Percentiles rank a stretch among this genome's conserved stretches.
These are phyloP conservation scores for Ophiognomonia clavigignenti-juglandacearum DNA, from an alignment of 2,329 filamentous ascomycete genomes.

Conservation along the genomic window DNA sequence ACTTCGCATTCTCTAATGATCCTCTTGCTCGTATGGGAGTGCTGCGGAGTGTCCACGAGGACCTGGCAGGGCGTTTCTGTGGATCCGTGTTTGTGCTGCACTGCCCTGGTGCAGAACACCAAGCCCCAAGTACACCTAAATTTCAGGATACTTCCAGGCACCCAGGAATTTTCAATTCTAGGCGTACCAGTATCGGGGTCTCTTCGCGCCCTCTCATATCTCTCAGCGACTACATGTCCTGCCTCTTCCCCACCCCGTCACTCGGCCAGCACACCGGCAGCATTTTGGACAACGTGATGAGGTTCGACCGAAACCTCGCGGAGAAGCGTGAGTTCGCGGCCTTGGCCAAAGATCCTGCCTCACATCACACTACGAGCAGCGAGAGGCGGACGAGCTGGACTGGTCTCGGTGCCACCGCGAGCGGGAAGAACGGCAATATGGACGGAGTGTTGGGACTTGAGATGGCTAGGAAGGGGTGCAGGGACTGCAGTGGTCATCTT, in stretches of 20 bases:
- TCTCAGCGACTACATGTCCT: constrained; percentile 32
- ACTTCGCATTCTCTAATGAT: constrained; percentile 31
- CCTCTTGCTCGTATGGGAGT: constrained; percentile 35
- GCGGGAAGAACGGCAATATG: constrained; percentile 24
- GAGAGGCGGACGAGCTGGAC: constrained; percentile 36
- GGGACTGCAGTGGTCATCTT: constrained; percentile 26
- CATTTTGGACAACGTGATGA: constrained; percentile 29
- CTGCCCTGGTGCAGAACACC: not conserved
- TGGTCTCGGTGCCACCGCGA: constrained; percentile 29
- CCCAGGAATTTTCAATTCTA: no score
- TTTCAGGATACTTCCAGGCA: not conserved
- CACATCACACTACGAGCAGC: constrained; percentile 17
- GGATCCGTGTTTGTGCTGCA: constrained; percentile 35
- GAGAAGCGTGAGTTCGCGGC: constrained; percentile 38
- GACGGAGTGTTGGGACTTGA: constrained; percentile 30
- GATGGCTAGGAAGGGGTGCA: constrained; percentile 28
- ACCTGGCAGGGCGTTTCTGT: constrained; percentile 32
- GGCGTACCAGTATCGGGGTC: not conserved
- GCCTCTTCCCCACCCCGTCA: constrained; percentile 29
- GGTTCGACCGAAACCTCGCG: constrained; percentile 34
- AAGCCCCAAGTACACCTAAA: not conserved
- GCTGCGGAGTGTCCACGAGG: constrained; percentile 29
- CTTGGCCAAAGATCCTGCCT: constrained; percentile 27
- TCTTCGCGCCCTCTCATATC: constrained; percentile 13
- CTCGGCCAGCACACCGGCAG: constrained; percentile 14